A percentile compares a stretch with the other conserved stretches of the same genome.
These are phyloP conservation scores for Cynara cardunculus DNA, from an alignment of 129 eudicot genomes.

Conservation along the genomic window DNA sequence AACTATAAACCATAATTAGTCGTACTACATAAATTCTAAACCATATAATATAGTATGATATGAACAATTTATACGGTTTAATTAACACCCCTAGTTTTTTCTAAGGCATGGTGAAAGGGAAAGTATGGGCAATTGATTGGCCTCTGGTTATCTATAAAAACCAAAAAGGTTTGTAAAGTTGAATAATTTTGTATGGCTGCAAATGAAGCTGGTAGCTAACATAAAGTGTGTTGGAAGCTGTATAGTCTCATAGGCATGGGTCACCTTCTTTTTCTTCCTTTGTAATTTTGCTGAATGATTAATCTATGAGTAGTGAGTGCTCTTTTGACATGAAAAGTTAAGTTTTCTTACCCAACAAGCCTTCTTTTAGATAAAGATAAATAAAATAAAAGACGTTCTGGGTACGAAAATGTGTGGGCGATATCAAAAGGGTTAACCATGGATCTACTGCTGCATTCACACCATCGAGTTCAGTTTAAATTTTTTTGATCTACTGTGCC, in stretches of 20 bases:
- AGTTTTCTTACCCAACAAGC: slow-evolving; percentile 34
- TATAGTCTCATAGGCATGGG: slow-evolving; percentile 21
- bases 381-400: background rate
- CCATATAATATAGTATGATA: background rate
- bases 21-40: background rate
- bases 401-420: background rate
- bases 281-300: slow-evolving; percentile 22
- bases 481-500: background rate
- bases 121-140: slow-evolving; percentile 16
- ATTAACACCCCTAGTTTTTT: background rate
- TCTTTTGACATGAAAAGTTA: slow-evolving; percentile 18
- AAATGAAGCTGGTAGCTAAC: slow-evolving; percentile 16
- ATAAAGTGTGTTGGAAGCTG: slow-evolving; percentile 24
- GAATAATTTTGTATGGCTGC: slow-evolving; percentile 28
- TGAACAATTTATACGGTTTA: background rate
- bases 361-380: slow-evolving; percentile 15
- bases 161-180: slow-evolving; percentile 27
- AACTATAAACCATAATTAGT: background rate
- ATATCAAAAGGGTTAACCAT: background rate
- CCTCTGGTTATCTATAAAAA: background rate
- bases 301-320: slow-evolving; percentile 28
- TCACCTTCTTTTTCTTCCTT: slow-evolving; percentile 1
- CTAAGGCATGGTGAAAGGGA: background rate
- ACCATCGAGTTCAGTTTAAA: background rate
- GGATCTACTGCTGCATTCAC: background rate